Evolutionary conservation across 2,329 filamentous ascomycete genomes (phyloP).

Genomic region (Huntiella bhutanensis): DNA sequence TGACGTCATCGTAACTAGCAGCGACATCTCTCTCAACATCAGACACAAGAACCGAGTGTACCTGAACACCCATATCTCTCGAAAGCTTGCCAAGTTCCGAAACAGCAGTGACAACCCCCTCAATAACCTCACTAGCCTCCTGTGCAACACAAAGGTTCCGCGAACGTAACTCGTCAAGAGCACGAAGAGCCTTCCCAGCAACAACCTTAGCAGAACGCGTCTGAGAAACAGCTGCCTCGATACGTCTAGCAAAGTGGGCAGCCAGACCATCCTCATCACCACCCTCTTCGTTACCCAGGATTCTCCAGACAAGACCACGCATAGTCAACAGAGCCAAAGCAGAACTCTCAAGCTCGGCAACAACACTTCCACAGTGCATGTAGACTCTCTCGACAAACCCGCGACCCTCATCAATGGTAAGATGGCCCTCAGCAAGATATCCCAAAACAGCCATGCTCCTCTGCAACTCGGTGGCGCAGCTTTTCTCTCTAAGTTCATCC

Average conservation of each 20-base stretch:
- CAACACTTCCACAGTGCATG: conserved; percentile 57
- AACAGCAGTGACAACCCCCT: conserved; percentile 45
- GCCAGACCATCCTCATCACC: conserved; percentile 43
- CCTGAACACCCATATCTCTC: conserved; percentile 44
- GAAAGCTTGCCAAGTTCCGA: conserved; percentile 47
- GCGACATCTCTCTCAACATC: conserved; percentile 54
- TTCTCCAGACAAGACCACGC: conserved; percentile 47
- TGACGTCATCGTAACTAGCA: conserved; percentile 47
- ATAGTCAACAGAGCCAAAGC: conserved; percentile 47
- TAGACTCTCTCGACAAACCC: conserved; percentile 62
- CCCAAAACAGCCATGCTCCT: conserved; percentile 69
- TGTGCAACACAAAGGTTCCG: conserved; percentile 55
- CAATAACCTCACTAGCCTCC: conserved; percentile 50
- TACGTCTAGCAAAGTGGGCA: conserved; percentile 47
- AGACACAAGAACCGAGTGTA: conserved; percentile 43
- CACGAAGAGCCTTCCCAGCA: conserved; percentile 56
- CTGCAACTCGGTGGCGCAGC: conserved; percentile 64
- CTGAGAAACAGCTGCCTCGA: conserved; percentile 53
- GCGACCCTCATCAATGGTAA: conserved; percentile 42
- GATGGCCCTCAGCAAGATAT: conserved; percentile 69
- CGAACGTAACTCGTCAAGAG: conserved; percentile 57
- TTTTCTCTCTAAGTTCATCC: conserved; percentile 70
- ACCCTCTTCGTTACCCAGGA: conserved; percentile 18
- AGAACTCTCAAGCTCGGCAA: conserved; percentile 64
- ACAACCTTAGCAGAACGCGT: conserved; percentile 72